Evolutionary conservation across 352 stramenopile genomes (phyloP).

Genomic region (Sclerospora graminicola): DNA sequence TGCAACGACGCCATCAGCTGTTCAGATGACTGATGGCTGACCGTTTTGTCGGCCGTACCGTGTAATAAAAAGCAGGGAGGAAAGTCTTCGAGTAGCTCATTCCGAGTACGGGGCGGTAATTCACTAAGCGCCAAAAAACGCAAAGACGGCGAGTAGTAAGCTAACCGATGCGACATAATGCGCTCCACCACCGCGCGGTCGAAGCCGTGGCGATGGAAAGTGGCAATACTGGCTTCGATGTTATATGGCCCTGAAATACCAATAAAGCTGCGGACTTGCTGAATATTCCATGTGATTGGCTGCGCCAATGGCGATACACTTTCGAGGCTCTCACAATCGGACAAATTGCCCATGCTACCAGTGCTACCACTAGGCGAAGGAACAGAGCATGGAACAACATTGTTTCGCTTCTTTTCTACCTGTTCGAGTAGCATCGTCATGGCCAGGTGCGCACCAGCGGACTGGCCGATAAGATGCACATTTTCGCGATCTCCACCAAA

Average conservation of each 20-base stretch:
- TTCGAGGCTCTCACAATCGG: slow-evolving; percentile 23
- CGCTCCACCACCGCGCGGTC: slow-evolving; percentile 59
- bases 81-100: slow-evolving; percentile 28
- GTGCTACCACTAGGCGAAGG: slow-evolving; percentile 12
- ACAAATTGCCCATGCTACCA: slow-evolving; percentile 21
- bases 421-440: slow-evolving; percentile 67
- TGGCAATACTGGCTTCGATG: slow-evolving; percentile 58
- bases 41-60: slow-evolving; percentile 51
- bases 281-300: slow-evolving; percentile 46
- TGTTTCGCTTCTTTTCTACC: slow-evolving; percentile 38
- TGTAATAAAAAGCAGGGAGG: slow-evolving; percentile 53
- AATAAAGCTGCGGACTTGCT: slow-evolving; percentile 69
- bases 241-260: slow-evolving; percentile 86
- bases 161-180: slow-evolving; percentile 71
- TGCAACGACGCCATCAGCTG: slow-evolving; percentile 41
- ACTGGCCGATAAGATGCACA: slow-evolving; percentile 85
- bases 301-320: slow-evolving; percentile 20
- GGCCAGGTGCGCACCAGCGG: slow-evolving; percentile 82
- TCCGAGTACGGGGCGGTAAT: slow-evolving; percentile 16
- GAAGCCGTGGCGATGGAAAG: slow-evolving; percentile 80
- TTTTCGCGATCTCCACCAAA: slow-evolving; percentile 82
- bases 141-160: slow-evolving; percentile 46
- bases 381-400: slow-evolving; percentile 1
- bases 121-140: slow-evolving; percentile 32
- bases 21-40: slow-evolving; percentile 43